Base-by-base conservation (phyloP, 2,329 filamentous ascomycete species). In the Trichoderma sp. region DNA sequence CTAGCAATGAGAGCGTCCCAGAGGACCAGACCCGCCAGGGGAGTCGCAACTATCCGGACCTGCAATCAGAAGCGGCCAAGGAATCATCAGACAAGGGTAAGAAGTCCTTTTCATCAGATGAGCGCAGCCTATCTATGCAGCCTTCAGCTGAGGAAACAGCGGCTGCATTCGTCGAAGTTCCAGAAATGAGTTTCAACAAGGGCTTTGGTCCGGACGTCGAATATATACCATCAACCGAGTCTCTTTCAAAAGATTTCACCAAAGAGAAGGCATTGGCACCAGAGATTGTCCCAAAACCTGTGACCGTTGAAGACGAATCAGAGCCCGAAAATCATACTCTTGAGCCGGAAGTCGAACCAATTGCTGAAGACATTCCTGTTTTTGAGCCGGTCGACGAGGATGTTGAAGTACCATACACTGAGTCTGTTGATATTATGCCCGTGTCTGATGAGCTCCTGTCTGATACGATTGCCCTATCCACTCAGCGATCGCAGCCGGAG, bases 21-120 rank as follows among this genome's bases (percentile, higher is more conserved):
- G 49, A 66, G 64, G 64, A 56, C 18, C 49, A 60, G 66, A 21
- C 56, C 51, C 43, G 43, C 37, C 61, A 70, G 24, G 46, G 26
- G 34, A 51, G 64, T 8, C 2, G 46, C 28, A 37, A 18, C 46
- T 68, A 70, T 32, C 34, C 56, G 30, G 60, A 43, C n/a, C 16
- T 34, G 10, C 26, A 37, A 11, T 60, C 56, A 16, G 71, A 72
- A 21, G 67, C 71, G 8, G 61, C 58, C 37, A 66, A 71, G 39
- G 55, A 61, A n/a, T 56, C 70, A 18, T 46, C 70, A 49, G 72
- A 72, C 58, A 66, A 64, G 59, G 69, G 73, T 64, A 70, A 74
- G 63, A 67, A 52, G 59, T 71, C 70, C 24, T 28, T 69, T 6
- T 68, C 60, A 43, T 56, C 32, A 39, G 68, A 59, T 16, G 69